Conservation (phyloP, 805 yeast genomes). For the Lipomyces japonicus region DNA sequence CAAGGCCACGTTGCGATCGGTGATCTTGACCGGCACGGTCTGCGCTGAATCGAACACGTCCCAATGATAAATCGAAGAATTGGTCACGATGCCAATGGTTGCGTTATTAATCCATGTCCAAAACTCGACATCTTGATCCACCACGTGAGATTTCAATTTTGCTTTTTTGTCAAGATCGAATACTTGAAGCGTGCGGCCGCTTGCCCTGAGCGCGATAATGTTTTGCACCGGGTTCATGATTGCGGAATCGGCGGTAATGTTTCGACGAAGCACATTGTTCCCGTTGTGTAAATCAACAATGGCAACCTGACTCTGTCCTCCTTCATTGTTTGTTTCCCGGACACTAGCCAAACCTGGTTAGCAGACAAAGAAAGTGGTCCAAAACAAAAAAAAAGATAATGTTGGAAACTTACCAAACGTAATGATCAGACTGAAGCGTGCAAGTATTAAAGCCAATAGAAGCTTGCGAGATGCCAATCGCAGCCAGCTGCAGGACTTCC, state of each 20-base stretch:
- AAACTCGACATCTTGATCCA: slow-evolving; percentile 83
- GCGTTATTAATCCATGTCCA: slow-evolving; percentile 89
- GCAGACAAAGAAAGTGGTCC: background rate
- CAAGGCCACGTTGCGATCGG: slow-evolving; percentile 78
- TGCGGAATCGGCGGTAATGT: slow-evolving; percentile 96
- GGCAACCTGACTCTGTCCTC: slow-evolving; percentile 78
- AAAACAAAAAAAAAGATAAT: background rate
- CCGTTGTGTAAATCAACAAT: slow-evolving; percentile 79
- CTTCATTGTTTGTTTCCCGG: slow-evolving; percentile 42
- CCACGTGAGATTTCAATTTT: slow-evolving; percentile 79
- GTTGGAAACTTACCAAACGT: slow-evolving; percentile 57
- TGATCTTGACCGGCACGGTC: slow-evolving; percentile 72
- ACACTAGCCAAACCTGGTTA: slow-evolving; percentile 30
- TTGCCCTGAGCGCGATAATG: slow-evolving; percentile 90
- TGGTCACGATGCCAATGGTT: slow-evolving; percentile 80
- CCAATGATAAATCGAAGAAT: slow-evolving; percentile 71
- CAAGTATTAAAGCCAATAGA: slow-evolving; percentile 90
- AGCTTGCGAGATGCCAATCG: slow-evolving; percentile 77
- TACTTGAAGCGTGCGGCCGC: slow-evolving; percentile 92
- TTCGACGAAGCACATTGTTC: slow-evolving; percentile 78
- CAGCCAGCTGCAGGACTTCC: slow-evolving; percentile 84
- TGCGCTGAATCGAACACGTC: slow-evolving; percentile 74
- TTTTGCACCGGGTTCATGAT: slow-evolving; percentile 90
- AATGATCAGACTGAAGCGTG: slow-evolving; percentile 88
- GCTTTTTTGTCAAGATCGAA: slow-evolving; percentile 85